Base-by-base conservation (phyloP, 2,329 filamentous ascomycete genomes). In the Trichoderma lentiforme region DNA sequence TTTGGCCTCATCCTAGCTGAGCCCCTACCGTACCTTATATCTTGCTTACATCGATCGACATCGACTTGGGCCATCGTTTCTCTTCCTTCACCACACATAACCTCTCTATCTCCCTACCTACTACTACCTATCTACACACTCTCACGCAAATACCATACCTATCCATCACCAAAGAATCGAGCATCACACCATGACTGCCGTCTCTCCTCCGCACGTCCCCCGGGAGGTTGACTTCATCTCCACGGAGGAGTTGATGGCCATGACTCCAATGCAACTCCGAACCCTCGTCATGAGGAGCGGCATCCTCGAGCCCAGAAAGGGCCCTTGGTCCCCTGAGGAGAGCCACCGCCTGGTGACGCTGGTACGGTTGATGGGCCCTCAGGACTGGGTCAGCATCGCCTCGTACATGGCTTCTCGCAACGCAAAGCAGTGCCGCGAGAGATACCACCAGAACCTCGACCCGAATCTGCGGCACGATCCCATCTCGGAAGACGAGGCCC, bases 401-500 rank as follows among this genome's bases (percentile, higher is more conserved):
- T 85, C 90, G 70, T 86, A 90, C 75, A 90, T 98, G 77, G 87
- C 88, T 73, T 91, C 92, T 30, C 89, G 95, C 74, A 93, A 93
- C 28, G 92, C 95, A 68, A 98, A 98, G 85, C 95, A 98, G 84
- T 98, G 95, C 81, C 90, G 95, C 72, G 95, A 98, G 84, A 89
- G 95, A 62, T 98, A 93, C 79, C 94, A 97, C 79, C 95, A 98
- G 79, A 97, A 98, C 80, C 86, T 98, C 60, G 97, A 94, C 81
- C 91, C 92, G 1, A 84, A 86, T 1, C 84, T 95, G 47, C 92
- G 92, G 79, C 92, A 93, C 77, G 87, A 90, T 21, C 92, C 92
- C 71, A 94, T 95, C 79, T 89, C 89, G 4, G 82, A 87, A 0
- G 88, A 92, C 43, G 93, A 95, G 81, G 91, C 92, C 2, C 81